Conservation (phyloP, 371 early-diverging fungal genomes). For the Capillidium heterosporum region DNA sequence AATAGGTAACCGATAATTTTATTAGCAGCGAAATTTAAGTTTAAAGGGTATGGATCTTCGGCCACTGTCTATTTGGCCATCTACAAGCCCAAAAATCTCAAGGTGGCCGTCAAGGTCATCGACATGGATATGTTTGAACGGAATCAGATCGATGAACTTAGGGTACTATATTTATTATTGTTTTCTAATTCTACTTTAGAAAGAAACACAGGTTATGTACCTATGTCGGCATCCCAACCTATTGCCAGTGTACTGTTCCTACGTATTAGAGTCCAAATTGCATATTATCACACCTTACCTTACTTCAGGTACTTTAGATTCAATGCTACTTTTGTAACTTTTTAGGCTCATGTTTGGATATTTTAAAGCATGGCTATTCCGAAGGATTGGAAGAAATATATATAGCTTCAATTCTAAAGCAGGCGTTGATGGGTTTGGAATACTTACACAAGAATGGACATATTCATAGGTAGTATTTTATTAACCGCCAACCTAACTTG, state of each 20-base stretch:
- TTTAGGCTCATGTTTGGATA: conserved; percentile 50
- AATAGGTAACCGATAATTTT: background rate
- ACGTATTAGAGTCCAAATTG: conserved; percentile 59
- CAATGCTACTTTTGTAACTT: background rate
- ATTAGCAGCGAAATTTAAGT: background rate
- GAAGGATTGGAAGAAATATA: conserved; percentile 67
- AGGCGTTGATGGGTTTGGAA: conserved; percentile 61
- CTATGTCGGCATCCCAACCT: conserved; percentile 72
- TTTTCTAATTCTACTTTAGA: conserved; percentile 15
- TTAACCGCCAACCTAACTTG: background rate
- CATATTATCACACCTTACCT: conserved; percentile 73
- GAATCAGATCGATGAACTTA: conserved; percentile 79
- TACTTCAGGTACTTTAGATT: conserved; percentile 29
- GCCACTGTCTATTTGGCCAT: conserved; percentile 66
- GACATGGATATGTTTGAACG: conserved; percentile 85
- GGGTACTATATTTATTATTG: conserved; percentile 23
- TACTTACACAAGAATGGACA: conserved; percentile 76
- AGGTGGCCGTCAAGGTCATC: conserved; percentile 72
- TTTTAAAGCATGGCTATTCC: conserved; percentile 64
- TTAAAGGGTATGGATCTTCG: conserved; percentile 65
- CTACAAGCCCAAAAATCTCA: conserved; percentile 47
- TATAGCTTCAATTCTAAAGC: conserved; percentile 73
- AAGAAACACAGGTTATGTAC: conserved; percentile 76
- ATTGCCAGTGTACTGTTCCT: conserved; percentile 62
- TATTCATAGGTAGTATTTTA: conserved; percentile 43